These are phyloP conservation scores for Hanseniaspora singularis DNA, from an alignment of 805 yeast genomes.

Conservation along the genomic window DNA sequence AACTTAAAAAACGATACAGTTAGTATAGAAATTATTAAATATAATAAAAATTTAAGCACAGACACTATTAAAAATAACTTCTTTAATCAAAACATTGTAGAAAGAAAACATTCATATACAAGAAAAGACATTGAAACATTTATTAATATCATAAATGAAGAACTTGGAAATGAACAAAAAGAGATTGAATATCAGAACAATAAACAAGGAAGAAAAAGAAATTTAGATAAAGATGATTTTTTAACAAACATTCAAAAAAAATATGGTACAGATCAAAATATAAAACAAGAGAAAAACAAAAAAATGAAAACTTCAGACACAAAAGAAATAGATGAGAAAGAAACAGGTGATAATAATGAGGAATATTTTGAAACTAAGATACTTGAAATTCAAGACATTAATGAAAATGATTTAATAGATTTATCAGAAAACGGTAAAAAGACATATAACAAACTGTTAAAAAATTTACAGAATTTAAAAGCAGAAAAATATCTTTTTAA, in stretches of 20 bases:
- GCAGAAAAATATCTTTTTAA: background rate
- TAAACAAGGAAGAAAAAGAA: too few species aligned
- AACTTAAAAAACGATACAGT: background rate
- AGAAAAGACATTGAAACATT: slow-evolving; percentile 7
- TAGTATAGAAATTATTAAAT: background rate
- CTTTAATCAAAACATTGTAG: slow-evolving; percentile 1
- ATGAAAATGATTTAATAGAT: too few species aligned
- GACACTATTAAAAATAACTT: slow-evolving; percentile 7
- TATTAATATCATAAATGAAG: background rate
- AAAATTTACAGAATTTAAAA: background rate
- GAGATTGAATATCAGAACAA: too few species aligned
- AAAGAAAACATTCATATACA: background rate
- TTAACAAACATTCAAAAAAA: background rate
- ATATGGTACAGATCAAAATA: background rate
- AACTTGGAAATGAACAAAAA: background rate
- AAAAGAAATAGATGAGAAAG: background rate
- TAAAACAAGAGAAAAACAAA: too few species aligned
- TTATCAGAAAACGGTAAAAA: slow-evolving; percentile 2
- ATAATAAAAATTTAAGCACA: background rate
- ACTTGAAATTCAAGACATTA: too few species aligned
- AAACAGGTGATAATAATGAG: slow-evolving; percentile 1
- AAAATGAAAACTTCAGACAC: background rate
- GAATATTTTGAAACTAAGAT: too few species aligned
- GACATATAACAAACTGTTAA: background rate
- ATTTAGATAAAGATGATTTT: background rate